phyloP scores from a whole-genome alignment of 2,329 filamentous ascomycete genomes.

The Fusarium haematococcum region DNA sequence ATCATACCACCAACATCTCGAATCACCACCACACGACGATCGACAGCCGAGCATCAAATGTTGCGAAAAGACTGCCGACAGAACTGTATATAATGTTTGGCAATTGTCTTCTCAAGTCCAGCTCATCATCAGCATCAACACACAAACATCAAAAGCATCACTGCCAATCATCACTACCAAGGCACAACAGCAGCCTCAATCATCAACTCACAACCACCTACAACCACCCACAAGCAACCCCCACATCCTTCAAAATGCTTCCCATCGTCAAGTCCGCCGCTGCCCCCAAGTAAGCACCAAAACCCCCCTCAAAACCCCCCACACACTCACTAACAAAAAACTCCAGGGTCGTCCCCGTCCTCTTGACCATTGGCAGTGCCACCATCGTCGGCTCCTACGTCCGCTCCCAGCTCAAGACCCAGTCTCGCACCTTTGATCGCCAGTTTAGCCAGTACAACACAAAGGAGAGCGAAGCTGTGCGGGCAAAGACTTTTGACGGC shows the following conservation, averaged over 20 bases:
- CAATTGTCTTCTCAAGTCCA: neutral
- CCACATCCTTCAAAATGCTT: conserved; percentile 29
- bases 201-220: neutral
- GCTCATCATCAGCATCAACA: neutral
- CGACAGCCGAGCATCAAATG: conserved; percentile 6
- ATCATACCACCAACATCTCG: conserved; percentile 34
- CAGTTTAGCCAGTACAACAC: conserved; percentile 41
- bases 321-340: conserved; percentile 6
- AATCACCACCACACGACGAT: conserved; percentile 30
- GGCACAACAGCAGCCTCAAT: neutral
- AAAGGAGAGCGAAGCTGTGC: conserved; percentile 35
- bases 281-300: conserved; percentile 29
- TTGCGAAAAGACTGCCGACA: neutral
- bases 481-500: conserved; percentile 11
- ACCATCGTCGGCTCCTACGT: conserved; percentile 27
- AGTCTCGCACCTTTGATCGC: conserved; percentile 37
- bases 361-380: conserved; percentile 39
- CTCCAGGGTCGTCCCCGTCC: conserved; percentile 36
- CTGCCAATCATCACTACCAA: neutral
- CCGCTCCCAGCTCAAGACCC: conserved; percentile 27
- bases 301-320: neutral
- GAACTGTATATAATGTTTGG: conserved; percentile 17
- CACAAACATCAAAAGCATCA: neutral
- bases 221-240: neutral
- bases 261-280: conserved; percentile 26